Evolutionary conservation across 1,139 yeast genomes (phyloP).

Genomic region (Zygoascus hellenicus): DNA sequence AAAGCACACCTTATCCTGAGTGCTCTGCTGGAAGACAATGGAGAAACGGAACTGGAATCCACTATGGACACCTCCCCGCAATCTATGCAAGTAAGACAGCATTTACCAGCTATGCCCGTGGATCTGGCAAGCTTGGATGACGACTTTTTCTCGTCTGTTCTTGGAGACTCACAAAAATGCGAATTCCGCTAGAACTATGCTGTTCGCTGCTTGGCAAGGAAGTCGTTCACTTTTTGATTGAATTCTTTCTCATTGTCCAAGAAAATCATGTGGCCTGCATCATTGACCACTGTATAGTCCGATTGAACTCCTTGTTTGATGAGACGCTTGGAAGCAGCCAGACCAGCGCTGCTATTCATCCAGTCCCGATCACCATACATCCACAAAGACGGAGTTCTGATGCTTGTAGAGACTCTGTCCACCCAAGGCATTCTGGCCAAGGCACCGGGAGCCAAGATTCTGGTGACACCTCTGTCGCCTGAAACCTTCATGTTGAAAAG

Average conservation of each 20-base stretch:
- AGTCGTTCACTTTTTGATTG: constrained; percentile 39
- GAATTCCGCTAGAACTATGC: background rate
- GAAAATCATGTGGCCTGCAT: constrained; percentile 75
- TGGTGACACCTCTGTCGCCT: constrained; percentile 60
- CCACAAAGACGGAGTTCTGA: constrained; percentile 41
- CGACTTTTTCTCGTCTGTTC: constrained; percentile 16
- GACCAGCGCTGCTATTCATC: constrained; percentile 77
- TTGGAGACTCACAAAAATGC: constrained; percentile 11
- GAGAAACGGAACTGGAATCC: constrained; percentile 7
- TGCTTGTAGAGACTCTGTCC: constrained; percentile 46
- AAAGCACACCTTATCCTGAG: constrained; percentile 16
- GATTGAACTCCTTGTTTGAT: constrained; percentile 30
- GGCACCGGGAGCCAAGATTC: constrained; percentile 66
- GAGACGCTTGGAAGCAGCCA: constrained; percentile 42
- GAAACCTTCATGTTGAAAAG: constrained; percentile 55
- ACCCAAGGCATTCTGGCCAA: constrained; percentile 73
- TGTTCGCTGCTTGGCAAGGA: background rate
- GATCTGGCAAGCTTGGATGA: constrained; percentile 12
- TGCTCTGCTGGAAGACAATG: constrained; percentile 12
- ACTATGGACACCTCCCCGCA: background rate
- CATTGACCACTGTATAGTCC: constrained; percentile 42
- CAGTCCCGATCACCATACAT: constrained; percentile 81
- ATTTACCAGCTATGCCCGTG: constrained; percentile 13
- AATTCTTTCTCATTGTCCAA: constrained; percentile 66
- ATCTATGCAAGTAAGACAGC: background rate